Evolutionary conservation across 208 protist species (phyloP).

Genomic region (Trypanosoma platydactyli): DNA sequence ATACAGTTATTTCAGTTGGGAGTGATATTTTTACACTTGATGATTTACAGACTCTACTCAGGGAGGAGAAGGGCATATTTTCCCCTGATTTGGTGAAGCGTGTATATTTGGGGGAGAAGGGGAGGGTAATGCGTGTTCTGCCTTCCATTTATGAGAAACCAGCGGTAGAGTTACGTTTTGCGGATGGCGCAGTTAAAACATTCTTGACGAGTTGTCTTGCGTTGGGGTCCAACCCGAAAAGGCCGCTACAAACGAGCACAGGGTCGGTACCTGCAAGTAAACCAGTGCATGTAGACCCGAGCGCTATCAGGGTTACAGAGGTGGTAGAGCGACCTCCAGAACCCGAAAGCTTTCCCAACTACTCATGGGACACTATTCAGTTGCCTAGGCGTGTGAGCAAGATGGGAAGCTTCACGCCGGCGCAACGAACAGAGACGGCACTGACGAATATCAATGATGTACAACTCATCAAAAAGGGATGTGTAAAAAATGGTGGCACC

Average conservation of each 20-base stretch:
- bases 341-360: constrained; percentile 26
- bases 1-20: constrained; percentile 43
- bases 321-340: constrained; percentile 10
- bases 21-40: constrained; percentile 60
- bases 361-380: constrained; percentile 30
- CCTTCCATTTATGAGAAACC: constrained; percentile 70
- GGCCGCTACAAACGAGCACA: not conserved
- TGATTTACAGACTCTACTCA: constrained; percentile 40
- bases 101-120: constrained; percentile 80
- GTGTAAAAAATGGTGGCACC: too few species aligned
- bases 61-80: constrained; percentile 60
- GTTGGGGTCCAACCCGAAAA: constrained; percentile 23
- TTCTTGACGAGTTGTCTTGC: constrained; percentile 81
- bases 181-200: constrained; percentile 70
- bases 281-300: constrained; percentile 3
- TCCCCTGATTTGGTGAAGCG: constrained; percentile 68
- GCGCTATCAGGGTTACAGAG: not conserved
- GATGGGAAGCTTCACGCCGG: not conserved
- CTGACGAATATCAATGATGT: not conserved
- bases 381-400: constrained; percentile 12
- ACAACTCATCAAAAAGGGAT: too few species aligned
- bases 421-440: not conserved
- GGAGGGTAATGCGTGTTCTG: constrained; percentile 60
- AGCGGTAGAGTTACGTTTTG: constrained; percentile 83
- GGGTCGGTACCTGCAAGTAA: not conserved